These are phyloP conservation scores for Backusella macrospora DNA, from an alignment of 192 early-diverging fungal species.

Conservation along the genomic window DNA sequence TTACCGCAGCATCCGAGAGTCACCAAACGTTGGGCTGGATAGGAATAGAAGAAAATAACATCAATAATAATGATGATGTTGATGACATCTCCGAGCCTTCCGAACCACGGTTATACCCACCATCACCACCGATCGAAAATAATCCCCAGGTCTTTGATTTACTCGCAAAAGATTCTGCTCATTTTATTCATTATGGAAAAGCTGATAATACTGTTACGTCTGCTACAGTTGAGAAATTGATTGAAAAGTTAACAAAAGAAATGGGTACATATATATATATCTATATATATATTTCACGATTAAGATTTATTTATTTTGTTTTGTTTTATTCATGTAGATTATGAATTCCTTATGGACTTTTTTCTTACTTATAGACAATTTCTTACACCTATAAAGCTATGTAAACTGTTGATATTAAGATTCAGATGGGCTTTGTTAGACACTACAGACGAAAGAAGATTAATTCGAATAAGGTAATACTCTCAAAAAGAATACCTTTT, in stretches of 20 bases:
- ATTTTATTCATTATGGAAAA: conserved; percentile 45
- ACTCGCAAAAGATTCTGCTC: conserved; percentile 28
- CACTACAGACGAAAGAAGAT: conserved; percentile 42
- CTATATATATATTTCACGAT: neutral
- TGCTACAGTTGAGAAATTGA: conserved; percentile 53
- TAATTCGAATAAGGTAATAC: conserved; percentile 52
- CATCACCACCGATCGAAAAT: conserved; percentile 44
- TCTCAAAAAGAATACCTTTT: neutral
- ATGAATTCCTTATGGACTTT: conserved; percentile 54
- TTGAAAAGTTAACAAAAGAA: conserved; percentile 58
- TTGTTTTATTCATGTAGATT: conserved; percentile 40
- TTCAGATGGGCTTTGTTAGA: conserved; percentile 56
- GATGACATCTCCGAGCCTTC: neutral
- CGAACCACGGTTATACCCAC: conserved; percentile 7
- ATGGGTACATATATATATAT: conserved; percentile 43
- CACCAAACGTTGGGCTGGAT: conserved; percentile 20
- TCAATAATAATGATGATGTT: neutral
- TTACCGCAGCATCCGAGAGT: conserved; percentile 11
- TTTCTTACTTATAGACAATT: conserved; percentile 60
- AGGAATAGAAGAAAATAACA: conserved; percentile 17
- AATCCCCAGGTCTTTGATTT: conserved; percentile 48
- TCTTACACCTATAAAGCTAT: conserved; percentile 53
- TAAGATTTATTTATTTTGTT: conserved; percentile 3
- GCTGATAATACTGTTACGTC: conserved; percentile 40
- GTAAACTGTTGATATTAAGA: conserved; percentile 55